These are phyloP conservation scores for Melampsora americana DNA, from an alignment of 1,284 basidiomycete species.

Conservation along the genomic window DNA sequence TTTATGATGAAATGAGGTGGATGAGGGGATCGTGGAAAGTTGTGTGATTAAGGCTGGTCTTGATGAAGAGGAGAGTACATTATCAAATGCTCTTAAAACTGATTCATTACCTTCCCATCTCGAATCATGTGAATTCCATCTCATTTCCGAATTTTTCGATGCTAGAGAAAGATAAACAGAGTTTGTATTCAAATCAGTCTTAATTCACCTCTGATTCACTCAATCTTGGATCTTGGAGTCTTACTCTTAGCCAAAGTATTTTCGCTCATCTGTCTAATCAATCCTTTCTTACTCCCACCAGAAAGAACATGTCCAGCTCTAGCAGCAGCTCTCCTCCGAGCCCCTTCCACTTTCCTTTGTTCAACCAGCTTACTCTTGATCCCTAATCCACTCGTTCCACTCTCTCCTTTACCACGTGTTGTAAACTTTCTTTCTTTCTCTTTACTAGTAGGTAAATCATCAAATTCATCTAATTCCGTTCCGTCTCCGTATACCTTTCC, in stretches of 20 bases:
- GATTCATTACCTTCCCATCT: conserved; percentile 97
- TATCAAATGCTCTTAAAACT: conserved; percentile 81
- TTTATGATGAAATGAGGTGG: conserved; percentile 8
- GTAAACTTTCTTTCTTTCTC: conserved; percentile 68
- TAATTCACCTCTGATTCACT: conserved; percentile 67
- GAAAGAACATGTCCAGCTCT: conserved; percentile 18
- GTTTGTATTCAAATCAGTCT: not conserved
- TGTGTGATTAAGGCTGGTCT: conserved; percentile 95
- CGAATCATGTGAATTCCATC: conserved; percentile 81
- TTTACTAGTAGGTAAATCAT: conserved; percentile 80
- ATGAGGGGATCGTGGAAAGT: conserved; percentile 58
- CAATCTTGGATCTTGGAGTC: conserved; percentile 65
- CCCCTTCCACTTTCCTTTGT: conserved; percentile 65
- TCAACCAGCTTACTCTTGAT: conserved; percentile 59
- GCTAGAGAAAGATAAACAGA: conserved; percentile 45
- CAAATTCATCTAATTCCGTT: conserved; percentile 83
- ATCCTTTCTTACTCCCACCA: conserved; percentile 30
- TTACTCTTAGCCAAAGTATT: conserved; percentile 37
- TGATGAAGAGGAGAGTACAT: conserved; percentile 71
- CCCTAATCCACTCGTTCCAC: conserved; percentile 40
- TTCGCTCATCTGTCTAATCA: conserved; percentile 42
- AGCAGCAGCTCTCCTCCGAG: conserved; percentile 62
- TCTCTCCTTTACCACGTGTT: not conserved
- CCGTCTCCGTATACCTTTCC: conserved; percentile 79
- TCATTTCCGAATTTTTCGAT: conserved; percentile 87